These are phyloP conservation scores for Puccinia horiana DNA, from an alignment of 1,284 basidiomycete genomes.

Conservation along the genomic window DNA sequence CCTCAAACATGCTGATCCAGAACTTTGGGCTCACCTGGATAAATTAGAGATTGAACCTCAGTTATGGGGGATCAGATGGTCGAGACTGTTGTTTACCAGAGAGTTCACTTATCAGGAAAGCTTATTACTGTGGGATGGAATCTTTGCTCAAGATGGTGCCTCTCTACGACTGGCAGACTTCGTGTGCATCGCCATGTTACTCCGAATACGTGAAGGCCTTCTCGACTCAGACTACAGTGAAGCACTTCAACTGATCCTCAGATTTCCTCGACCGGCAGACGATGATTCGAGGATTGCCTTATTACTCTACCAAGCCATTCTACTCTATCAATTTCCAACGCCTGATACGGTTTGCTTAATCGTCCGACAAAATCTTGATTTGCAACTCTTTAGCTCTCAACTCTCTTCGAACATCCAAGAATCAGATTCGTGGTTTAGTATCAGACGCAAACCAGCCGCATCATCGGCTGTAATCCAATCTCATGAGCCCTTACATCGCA, in stretches of 20 bases:
- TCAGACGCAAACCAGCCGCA: background rate
- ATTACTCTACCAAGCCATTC: conserved; percentile 53
- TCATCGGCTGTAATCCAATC: background rate
- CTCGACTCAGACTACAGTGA: conserved; percentile 53
- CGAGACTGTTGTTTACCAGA: conserved; percentile 56
- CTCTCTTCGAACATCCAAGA: background rate
- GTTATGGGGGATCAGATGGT: conserved; percentile 56
- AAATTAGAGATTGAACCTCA: conserved; percentile 56
- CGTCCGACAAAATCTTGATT: conserved; percentile 18
- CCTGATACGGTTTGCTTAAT: conserved; percentile 50
- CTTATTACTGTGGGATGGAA: conserved; percentile 56
- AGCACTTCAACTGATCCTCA: conserved; percentile 54
- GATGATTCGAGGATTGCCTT: conserved; percentile 42
- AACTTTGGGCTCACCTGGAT: conserved; percentile 53
- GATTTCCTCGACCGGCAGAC: conserved; percentile 50
- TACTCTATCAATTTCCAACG: conserved; percentile 49
- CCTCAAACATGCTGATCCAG: conserved; percentile 52
- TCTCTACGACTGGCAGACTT: conserved; percentile 54
- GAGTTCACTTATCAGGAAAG: conserved; percentile 54
- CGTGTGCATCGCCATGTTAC: conserved; percentile 56
- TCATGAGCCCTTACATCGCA: background rate
- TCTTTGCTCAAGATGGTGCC: conserved; percentile 52
- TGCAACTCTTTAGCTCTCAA: background rate
- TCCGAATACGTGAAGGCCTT: conserved; percentile 55
- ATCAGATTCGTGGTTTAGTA: conserved; percentile 21